Evolutionary conservation across 257 asterid genomes (phyloP), one percentile per base, ranked within the genome.

Genomic region (Jasminum sambac): DNA sequence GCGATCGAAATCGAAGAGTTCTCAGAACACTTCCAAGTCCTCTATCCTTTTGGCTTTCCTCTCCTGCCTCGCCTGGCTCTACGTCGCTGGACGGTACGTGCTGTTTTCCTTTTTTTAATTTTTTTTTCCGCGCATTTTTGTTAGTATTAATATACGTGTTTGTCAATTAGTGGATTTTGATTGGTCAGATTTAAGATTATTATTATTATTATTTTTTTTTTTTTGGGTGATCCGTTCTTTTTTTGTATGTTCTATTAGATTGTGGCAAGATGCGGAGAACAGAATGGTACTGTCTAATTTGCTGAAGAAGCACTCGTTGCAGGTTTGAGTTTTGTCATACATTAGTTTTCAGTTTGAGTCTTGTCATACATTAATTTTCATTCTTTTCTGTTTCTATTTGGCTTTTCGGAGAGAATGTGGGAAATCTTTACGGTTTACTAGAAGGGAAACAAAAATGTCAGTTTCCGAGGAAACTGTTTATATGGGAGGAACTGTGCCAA

Each of bases 241-340:
- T 41, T 30, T 4, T 30, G 6, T 7, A 12, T 37, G 57, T 36
- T 55, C 36, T 61, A 24, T 65, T 78, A 92, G 98, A 72, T 72
- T 92, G 82, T 92, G 98, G 98, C 98, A 92, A 80, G 98, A 92
- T 73, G 90, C 97, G 1, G 98, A 90, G 76, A 82, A 81, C 84
- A 78, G 97, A 82, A 63, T 63, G 81, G 58, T 92, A 17, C 69
- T 90, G 73, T 87, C 79, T 24, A 68, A 23, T 72, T 79, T 90
- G 63, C 74, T 88, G 66, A 83, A 73, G 82, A 83, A 77, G 74
- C 83, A 85, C 70, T 79, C 86, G 16, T 82, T 73, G 68, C 95
- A 88, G 98, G 98, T 90, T 80, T 77, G 76, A 73, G 34, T 69
- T 62, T 72, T 5, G 21, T 25, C 10, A 26, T 63, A n/a, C 11